Conservation (phyloP, 2,329 filamentous ascomycete genomes). For the Fusarium austroafricanum region DNA sequence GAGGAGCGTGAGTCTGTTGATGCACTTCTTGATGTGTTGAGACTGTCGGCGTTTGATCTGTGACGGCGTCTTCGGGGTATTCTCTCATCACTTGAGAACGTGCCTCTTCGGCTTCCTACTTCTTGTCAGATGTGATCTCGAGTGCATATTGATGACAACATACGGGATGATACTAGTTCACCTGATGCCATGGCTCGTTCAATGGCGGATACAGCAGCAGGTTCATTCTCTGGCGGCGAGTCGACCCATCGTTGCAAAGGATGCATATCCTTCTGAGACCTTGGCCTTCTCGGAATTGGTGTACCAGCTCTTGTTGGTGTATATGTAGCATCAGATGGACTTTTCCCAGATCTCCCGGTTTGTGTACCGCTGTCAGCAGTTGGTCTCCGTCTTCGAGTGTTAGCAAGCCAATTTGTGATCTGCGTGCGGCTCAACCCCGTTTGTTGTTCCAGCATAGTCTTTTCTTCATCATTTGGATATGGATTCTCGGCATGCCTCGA, state of each 20-base stretch:
- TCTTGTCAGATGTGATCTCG: conserved; percentile 54
- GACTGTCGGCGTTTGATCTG: conserved; percentile 27
- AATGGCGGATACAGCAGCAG: conserved; percentile 48
- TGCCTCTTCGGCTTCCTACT: conserved; percentile 19
- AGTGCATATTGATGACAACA: conserved; percentile 41
- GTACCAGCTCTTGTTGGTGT: conserved; percentile 66
- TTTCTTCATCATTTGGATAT: conserved; percentile 86
- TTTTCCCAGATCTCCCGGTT: neutral
- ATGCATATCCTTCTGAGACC: conserved; percentile 28
- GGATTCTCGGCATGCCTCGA: conserved; percentile 79
- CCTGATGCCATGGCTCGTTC: conserved; percentile 45
- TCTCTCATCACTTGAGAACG: conserved; percentile 25
- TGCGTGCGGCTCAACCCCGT: conserved; percentile 83
- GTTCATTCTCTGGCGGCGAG: conserved; percentile 51
- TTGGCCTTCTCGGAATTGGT: conserved; percentile 50
- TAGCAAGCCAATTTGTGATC: conserved; percentile 89
- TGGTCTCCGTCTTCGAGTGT: conserved; percentile 76
- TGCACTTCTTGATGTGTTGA: conserved; percentile 32
- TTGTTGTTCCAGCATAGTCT: conserved; percentile 75
- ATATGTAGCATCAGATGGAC: neutral
- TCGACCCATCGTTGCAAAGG: conserved; percentile 50
- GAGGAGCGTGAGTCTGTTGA: conserved; percentile 35
- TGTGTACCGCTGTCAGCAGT: conserved; percentile 63
- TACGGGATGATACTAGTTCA: conserved; percentile 10
- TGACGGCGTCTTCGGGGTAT: conserved; percentile 14